These are phyloP conservation scores for Phialocephala sp. DNA, from an alignment of 2,329 filamentous ascomycete species.

Conservation along the genomic window DNA sequence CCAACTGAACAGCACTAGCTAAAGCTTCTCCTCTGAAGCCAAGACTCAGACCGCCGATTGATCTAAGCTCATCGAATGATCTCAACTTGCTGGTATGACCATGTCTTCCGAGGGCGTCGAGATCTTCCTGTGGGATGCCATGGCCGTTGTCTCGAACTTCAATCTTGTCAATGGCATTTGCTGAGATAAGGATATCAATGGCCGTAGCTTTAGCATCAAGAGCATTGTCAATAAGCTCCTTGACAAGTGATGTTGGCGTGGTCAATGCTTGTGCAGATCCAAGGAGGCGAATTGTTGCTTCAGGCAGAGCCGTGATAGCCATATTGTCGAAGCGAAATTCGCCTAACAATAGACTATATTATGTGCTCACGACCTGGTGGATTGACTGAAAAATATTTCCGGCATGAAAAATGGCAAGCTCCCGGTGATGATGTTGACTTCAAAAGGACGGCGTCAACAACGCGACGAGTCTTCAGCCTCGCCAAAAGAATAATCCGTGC, in stretches of 20 bases:
- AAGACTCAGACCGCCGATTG: constrained; percentile 63
- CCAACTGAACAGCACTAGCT: constrained; percentile 66
- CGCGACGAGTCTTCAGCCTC: constrained; percentile 13
- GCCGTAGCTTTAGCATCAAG: constrained; percentile 73
- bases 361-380: not conserved
- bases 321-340: constrained; percentile 30
- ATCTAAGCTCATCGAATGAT: constrained; percentile 64
- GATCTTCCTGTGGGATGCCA: constrained; percentile 69
- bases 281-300: constrained; percentile 59
- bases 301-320: constrained; percentile 53
- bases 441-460: not conserved
- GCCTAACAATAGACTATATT: not conserved
- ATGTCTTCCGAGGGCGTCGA: constrained; percentile 64
- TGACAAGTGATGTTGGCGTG: constrained; percentile 67
- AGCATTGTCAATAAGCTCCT: constrained; percentile 80
- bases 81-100: constrained; percentile 77
- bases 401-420: not conserved
- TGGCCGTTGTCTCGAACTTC: constrained; percentile 77
- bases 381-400: not conserved
- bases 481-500: constrained; percentile 13
- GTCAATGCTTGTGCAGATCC: constrained; percentile 65
- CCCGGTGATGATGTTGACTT: not conserved
- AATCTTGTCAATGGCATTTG: constrained; percentile 71
- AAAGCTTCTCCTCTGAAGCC: constrained; percentile 80
- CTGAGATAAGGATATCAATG: constrained; percentile 67